These are phyloP conservation scores for Pseudozyma tsukubaensis DNA, from an alignment of 1,284 basidiomycete genomes.

Conservation along the genomic window DNA sequence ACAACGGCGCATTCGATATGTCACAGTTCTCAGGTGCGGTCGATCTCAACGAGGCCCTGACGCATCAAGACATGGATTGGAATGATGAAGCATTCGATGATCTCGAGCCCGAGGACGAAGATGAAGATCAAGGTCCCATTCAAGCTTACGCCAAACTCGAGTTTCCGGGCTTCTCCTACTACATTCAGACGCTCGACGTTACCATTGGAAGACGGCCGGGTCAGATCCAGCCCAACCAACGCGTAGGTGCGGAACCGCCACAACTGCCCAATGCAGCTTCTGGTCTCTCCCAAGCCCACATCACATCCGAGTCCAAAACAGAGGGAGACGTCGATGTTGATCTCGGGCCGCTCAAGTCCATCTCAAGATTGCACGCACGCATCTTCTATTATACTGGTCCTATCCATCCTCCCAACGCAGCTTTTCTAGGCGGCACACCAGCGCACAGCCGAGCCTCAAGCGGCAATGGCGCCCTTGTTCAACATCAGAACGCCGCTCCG, in stretches of 20 bases:
- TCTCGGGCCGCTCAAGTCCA: slow-evolving; percentile 94
- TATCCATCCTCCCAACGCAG: slow-evolving; percentile 34
- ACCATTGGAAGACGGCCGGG: slow-evolving; percentile 75
- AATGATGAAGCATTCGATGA: slow-evolving; percentile 42
- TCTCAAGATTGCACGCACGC: slow-evolving; percentile 93
- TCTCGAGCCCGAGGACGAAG: slow-evolving; percentile 42
- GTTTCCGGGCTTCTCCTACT: slow-evolving; percentile 89
- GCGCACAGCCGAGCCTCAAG: slow-evolving; percentile 32
- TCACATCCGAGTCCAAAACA: slow-evolving; percentile 51
- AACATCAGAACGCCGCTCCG: slow-evolving; percentile 12
- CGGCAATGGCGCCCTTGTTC: slow-evolving; percentile 13
- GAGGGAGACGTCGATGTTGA: slow-evolving; percentile 80
- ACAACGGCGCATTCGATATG: slow-evolving; percentile 11
- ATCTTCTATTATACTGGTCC: slow-evolving; percentile 75
- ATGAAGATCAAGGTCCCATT: slow-evolving; percentile 71
- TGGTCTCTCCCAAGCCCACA: slow-evolving; percentile 46
- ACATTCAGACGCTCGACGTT: slow-evolving; percentile 81
- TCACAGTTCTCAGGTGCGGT: slow-evolving; percentile 38
- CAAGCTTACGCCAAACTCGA: slow-evolving; percentile 92
- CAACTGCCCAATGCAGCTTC: slow-evolving; percentile 49
- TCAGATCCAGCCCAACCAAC: slow-evolving; percentile 42
- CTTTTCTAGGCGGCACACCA: slow-evolving; percentile 32
- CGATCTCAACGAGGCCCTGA: slow-evolving; percentile 49
- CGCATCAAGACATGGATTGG: slow-evolving; percentile 42
- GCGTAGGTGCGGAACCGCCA: slow-evolving; percentile 28